A percentile compares a stretch with the other conserved stretches of the same genome.
These are phyloP conservation scores for Boletus bicolor DNA, from an alignment of 768 basidiomycete species.

Conservation along the genomic window DNA sequence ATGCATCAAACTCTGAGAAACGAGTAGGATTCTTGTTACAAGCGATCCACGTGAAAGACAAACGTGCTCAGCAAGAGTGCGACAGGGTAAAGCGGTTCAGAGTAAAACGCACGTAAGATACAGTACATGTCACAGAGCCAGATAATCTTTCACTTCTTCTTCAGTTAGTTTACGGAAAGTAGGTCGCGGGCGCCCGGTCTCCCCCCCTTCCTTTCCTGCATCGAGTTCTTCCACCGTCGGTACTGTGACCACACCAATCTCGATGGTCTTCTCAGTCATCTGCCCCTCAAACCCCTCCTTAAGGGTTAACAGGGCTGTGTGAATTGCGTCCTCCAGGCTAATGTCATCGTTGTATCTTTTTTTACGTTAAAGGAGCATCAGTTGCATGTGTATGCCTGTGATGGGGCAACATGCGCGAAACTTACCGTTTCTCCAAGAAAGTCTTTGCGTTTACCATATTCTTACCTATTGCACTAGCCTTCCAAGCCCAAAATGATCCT, in stretches of 20 bases:
- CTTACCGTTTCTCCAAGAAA: slow-evolving; percentile 96
- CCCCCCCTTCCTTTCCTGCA: slow-evolving; percentile 65
- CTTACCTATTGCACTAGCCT: slow-evolving; percentile 98
- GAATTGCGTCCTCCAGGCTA: slow-evolving; percentile 97
- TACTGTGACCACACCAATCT: slow-evolving; percentile 94
- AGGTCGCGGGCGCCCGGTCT: slow-evolving; percentile 69
- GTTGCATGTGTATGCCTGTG: slow-evolving; percentile 15
- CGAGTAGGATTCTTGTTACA: not conserved
- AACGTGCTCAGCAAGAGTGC: slow-evolving; percentile 14
- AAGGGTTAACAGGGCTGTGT: slow-evolving; percentile 94
- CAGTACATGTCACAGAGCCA: slow-evolving; percentile 62
- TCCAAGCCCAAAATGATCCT: slow-evolving; percentile 99
- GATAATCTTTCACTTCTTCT: slow-evolving; percentile 95
- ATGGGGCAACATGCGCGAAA: slow-evolving; percentile 26
- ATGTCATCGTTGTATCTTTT: slow-evolving; percentile 99
- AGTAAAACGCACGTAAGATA: slow-evolving; percentile 32
- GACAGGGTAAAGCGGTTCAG: slow-evolving; percentile 10
- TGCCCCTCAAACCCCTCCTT: slow-evolving; percentile 99
- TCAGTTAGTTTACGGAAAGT: slow-evolving; percentile 95
- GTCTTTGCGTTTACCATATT: slow-evolving; percentile 99
- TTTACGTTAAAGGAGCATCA: slow-evolving; percentile 35
- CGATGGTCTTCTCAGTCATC: slow-evolving; percentile 99
- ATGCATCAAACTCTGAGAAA: slow-evolving; percentile 5
- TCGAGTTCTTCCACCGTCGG: slow-evolving; percentile 60
- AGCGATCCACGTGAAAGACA: slow-evolving; percentile 9